Conservation (phyloP, 2,329 filamentous ascomycete genomes). For the Xylaria polymorpha region DNA sequence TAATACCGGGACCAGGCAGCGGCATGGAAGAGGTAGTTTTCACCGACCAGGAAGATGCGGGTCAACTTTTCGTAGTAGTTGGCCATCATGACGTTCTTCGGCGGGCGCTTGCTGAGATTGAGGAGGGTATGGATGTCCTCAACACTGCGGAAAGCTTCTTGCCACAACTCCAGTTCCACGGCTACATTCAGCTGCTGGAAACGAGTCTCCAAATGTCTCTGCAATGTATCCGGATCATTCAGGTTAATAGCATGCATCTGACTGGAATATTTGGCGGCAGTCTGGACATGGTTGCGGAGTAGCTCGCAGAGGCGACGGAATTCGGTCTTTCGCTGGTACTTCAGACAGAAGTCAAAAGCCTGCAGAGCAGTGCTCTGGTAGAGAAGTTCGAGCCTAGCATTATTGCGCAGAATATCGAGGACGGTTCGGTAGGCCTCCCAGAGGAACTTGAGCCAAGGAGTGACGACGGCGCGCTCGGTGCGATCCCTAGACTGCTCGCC, state of each 20-base stretch:
- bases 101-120: constrained; percentile 95
- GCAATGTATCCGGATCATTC: constrained; percentile 95
- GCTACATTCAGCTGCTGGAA: constrained; percentile 99
- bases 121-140: constrained; percentile 98
- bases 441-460: constrained; percentile 98
- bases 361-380: constrained; percentile 98
- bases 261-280: constrained; percentile 97
- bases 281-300: constrained; percentile 97
- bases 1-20: constrained; percentile 98
- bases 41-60: constrained; percentile 96
- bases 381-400: constrained; percentile 95
- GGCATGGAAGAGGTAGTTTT: constrained; percentile 99
- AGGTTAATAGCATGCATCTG: constrained; percentile 99
- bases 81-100: constrained; percentile 99
- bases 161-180: constrained; percentile 97
- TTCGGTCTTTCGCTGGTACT: constrained; percentile 98
- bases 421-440: constrained; percentile 99
- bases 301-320: constrained; percentile 98
- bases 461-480: constrained; percentile 97
- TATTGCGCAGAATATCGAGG: constrained; percentile 98
- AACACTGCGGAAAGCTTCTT: constrained; percentile 98
- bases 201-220: constrained; percentile 96
- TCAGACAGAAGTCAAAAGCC: constrained; percentile 98
- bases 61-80: constrained; percentile 99
- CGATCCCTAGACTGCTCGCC: constrained; percentile 97